Evolutionary conservation across 2,329 filamentous ascomycete genomes (phyloP), one percentile per base, ranked within the genome.

Genomic region (Huntiella moniliformis): DNA sequence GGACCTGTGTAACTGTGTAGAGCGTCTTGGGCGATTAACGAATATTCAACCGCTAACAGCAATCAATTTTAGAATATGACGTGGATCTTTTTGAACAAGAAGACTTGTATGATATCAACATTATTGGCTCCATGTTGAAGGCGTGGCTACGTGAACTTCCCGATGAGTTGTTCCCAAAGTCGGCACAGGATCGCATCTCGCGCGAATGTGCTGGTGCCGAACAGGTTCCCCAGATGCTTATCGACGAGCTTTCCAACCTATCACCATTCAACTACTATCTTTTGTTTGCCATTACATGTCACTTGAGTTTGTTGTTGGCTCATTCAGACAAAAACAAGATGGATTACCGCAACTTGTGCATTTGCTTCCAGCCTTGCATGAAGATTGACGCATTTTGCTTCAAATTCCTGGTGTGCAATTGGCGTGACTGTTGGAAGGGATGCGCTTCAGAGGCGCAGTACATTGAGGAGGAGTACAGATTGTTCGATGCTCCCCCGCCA

Each of bases 211-310:
- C 76, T 44, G 82, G 82, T 8, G 74, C 83, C 38, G 83, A 82
- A 44, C 75, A 73, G 40, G 86, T 88, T 4, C 87, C 88, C 0
- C 82, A 92, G 57, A 60, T 91, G 61, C 72, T 96, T 47, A 79
- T 92, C 53, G 86, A 95, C 52, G 85, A 94, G 60, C 74, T 96
- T 2, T 94, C 88, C 1, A 87, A 84, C 54, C 70, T 96, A n/a
- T 83, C 88, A 5, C 88, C 88, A 0, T 95, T 91, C 68, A 93
- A 95, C 63, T 96, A 96, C 63, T 95, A 96, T 58, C 79, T 96
- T 11, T 76, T 96, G 4, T 96, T 96, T 59, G 88, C 88, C 55
- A 94, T 95, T 54, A 96, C 88, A 32, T 95, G 88, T 61, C 88
- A 96, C 56, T 77, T 96, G 42, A 94, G 86, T 55, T 72, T 95